Evolutionary conservation across 805 yeast genomes (phyloP).

Genomic region (Wickerhamomyces xylosicus): DNA sequence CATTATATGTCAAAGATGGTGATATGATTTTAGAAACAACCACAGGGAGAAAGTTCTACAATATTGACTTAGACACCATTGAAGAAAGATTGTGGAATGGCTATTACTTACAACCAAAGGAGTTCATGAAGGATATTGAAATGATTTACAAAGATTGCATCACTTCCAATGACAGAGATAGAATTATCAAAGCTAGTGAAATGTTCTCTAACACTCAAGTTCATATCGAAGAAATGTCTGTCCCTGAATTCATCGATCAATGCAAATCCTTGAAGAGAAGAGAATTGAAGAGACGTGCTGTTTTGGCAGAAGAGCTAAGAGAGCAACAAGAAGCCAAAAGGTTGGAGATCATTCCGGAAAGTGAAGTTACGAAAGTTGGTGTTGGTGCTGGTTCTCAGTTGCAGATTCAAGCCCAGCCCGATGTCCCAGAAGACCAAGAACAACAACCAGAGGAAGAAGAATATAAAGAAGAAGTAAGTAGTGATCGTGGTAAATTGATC

Average conservation of each 20-base stretch:
- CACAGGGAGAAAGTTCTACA: conserved; percentile 64
- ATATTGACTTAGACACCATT: conserved; percentile 88
- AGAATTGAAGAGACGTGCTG: conserved; percentile 40
- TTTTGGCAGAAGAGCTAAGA: conserved; percentile 16
- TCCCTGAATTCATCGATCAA: conserved; percentile 60
- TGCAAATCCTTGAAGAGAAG: conserved; percentile 67
- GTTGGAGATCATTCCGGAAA: not conserved
- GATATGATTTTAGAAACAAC: conserved; percentile 75
- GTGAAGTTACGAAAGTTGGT: not conserved
- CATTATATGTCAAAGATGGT: conserved; percentile 39
- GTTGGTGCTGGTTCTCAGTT: conserved; percentile 1
- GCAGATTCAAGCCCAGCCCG: not conserved
- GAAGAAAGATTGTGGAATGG: conserved; percentile 98
- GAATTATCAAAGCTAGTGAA: conserved; percentile 74
- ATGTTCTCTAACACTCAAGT: conserved; percentile 96
- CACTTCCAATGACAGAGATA: conserved; percentile 72
- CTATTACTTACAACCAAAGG: conserved; percentile 84
- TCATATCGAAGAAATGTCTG: conserved; percentile 80
- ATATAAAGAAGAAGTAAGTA: too few relatives aligned
- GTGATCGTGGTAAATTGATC: too few relatives aligned
- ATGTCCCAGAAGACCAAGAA: not conserved
- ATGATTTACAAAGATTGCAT: conserved; percentile 74
- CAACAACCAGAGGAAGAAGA: too few relatives aligned
- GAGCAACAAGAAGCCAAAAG: conserved; percentile 2
- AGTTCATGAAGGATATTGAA: conserved; percentile 75